Base-by-base conservation (phyloP, 768 basidiomycete species). In the Amanita jacksonii region DNA sequence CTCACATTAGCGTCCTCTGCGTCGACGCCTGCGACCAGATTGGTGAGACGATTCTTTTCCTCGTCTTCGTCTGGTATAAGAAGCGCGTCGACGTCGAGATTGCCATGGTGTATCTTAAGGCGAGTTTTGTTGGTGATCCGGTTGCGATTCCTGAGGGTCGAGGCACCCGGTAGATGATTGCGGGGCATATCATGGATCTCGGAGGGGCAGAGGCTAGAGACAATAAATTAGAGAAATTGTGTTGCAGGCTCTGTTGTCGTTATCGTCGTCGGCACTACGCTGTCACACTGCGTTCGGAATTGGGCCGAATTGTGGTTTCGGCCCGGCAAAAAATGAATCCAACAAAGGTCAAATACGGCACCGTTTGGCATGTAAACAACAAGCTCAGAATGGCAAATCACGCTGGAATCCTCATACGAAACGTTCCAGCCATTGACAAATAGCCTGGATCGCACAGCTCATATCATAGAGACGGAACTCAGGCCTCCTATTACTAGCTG, bases 1-100 rank as follows among this genome's bases (percentile, higher is more conserved):
- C 87, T 80, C 70, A 92, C 89, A 65, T 90, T 89, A 62, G 88
- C 87, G 57, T 92, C 89, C 69, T 91, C 88, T 58, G 84, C 84
- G 60, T 92, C 89, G 56, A 92, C 89, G 54, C 89, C 89, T 33
- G 85, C 83, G 16, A 86, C 88, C 39, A 71, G 66, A 52, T 74
- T 82, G 37, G 71, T 81, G 51, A 89, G 77, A 51, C 81, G 77
- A 62, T 79, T 74, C 55, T 81, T 83, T 72, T 83, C 85, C 68
- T 86, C 83, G 54, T 87, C 83, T 55, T 91, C 88, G 56, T 90
- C 89, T 38, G 87, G 85, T 51, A 86, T 78, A 46, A 86, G 74
- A 51, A 85, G 67, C 31, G 80, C 72, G 58, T 88, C 87, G 24
- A 78, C 80, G 57, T 90, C 87, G 68, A 86, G 75, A 61, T 76